Evolutionary conservation across 805 yeast genomes (phyloP), one percentile per base, ranked within the genome.

Genomic region (Hanseniaspora singularis): DNA sequence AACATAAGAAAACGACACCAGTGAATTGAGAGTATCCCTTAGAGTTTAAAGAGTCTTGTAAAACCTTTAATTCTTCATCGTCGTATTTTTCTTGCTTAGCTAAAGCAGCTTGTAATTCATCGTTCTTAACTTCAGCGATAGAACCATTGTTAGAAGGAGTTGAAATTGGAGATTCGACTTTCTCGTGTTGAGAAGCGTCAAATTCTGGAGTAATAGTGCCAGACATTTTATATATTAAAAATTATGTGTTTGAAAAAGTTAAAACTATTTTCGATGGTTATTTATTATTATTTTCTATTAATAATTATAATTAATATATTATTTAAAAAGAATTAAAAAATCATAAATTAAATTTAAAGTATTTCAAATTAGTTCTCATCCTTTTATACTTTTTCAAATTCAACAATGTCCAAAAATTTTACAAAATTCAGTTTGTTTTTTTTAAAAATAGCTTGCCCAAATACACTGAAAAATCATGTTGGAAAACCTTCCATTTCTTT

Each of bases 1-100:
- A 48, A 54, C 58, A 56, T 45, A 56, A 53, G 49, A 57, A 50
- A 27, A 56, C 57, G 23, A 55, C 54, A 44, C 54, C 54, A 19
- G 51, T 31, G 33, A 53, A 57, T 11, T 51, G 57, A 20, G 52
- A 46, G 3, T 46, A 40, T n/a, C 53, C 52, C 30, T 54, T 57
- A 39, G 44, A 40, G 26, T 52, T 51, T 41, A 51, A 23, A 15
- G 49, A 50, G n/a, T 48, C 33, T 28, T 49, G 51, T 12, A 41
- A 40, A 3, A 28, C 47, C 15, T 49, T 26, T 40, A 40, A 23
- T 33, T 38, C 38, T 20, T 40, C 37, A 20, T 45, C 49, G n/a
- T 45, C 43, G 14, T 32, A 33, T 33, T 38, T 38, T 33, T 38
- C 24, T 32, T 45, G 30, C n/a, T 38, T 38, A 38, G 31, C 39